Evolutionary conservation across 2,329 filamentous ascomycete genomes (phyloP).

Genomic region (Colletotrichum endophyticum): DNA sequence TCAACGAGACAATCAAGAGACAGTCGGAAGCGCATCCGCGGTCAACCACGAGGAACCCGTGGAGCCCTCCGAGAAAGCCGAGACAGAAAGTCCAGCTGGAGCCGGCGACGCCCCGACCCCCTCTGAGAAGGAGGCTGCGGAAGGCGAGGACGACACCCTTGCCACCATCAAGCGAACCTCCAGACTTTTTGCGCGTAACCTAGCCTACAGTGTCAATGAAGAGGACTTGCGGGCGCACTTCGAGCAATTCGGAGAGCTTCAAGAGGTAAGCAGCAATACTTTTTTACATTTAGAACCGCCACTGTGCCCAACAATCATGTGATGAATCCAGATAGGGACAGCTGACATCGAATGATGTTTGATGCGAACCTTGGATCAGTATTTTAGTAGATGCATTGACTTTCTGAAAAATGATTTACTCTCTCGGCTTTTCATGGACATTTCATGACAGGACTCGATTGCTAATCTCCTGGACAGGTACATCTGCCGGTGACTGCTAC

Average conservation of each 20-base stretch:
- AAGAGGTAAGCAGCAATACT: slow-evolving; percentile 76
- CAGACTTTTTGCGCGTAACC: slow-evolving; percentile 86
- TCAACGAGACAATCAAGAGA: slow-evolving; percentile 21
- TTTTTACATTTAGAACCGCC: slow-evolving; percentile 15
- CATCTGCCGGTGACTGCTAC: slow-evolving; percentile 80
- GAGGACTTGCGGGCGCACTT: slow-evolving; percentile 79
- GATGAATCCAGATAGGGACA: slow-evolving; percentile 99
- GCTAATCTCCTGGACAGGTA: slow-evolving; percentile 62
- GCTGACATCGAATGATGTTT: slow-evolving; percentile 88
- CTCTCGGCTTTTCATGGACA: slow-evolving; percentile 22
- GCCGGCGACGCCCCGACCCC: slow-evolving; percentile 16
- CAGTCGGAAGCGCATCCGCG: background rate
- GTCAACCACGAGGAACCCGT: slow-evolving; percentile 6
- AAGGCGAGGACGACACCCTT: slow-evolving; percentile 48
- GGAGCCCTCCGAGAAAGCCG: slow-evolving; percentile 24
- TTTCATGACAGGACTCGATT: background rate
- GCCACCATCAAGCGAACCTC: slow-evolving; percentile 73
- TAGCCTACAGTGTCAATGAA: slow-evolving; percentile 80
- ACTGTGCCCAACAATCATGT: slow-evolving; percentile 35
- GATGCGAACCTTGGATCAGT: slow-evolving; percentile 89
- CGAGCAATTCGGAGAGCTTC: slow-evolving; percentile 72
- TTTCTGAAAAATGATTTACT: slow-evolving; percentile 66
- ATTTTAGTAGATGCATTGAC: slow-evolving; percentile 99
- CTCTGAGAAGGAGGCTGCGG: slow-evolving; percentile 26
- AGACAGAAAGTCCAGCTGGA: slow-evolving; percentile 28